Evolutionary conservation across 352 stramenopile genomes (phyloP).

Genomic region (Salisapilia sapeloensis): DNA sequence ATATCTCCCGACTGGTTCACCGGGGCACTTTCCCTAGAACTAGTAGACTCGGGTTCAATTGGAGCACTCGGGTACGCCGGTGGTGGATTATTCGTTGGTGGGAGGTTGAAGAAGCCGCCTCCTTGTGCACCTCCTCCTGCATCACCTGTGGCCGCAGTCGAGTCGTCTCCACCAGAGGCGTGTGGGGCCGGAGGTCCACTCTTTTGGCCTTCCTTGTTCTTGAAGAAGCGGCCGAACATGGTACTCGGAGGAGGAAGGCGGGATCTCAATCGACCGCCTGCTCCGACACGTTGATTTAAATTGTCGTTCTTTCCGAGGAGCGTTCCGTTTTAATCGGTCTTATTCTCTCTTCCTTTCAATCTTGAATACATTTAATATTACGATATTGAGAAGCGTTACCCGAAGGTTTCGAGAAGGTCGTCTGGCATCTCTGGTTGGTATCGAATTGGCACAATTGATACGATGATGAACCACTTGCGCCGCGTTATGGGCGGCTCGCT

Average conservation of each 20-base stretch:
- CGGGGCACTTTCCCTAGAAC: conserved; percentile 2
- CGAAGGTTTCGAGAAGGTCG: too few species aligned
- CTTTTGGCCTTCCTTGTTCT: conserved; percentile 62
- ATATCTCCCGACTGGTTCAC: conserved; percentile 14
- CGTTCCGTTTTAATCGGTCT: too few species aligned
- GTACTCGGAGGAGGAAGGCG: too few species aligned
- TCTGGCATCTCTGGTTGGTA: too few species aligned
- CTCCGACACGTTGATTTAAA: too few species aligned
- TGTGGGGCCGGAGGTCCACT: conserved; percentile 34
- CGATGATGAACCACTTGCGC: conserved; percentile 45
- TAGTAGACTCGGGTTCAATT: conserved; percentile 2
- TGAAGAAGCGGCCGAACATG: conserved; percentile 74
- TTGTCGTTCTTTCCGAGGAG: too few species aligned
- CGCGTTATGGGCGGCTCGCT: conserved; percentile 46
- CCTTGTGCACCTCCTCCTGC: conserved; percentile 9
- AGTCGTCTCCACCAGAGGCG: conserved; percentile 7
- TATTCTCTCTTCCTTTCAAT: too few species aligned
- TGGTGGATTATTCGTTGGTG: conserved; percentile 36
- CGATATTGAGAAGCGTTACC: too few species aligned
- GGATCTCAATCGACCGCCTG: too few species aligned
- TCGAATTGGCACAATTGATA: too few species aligned
- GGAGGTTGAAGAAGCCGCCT: conserved; percentile 76
- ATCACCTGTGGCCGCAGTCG: not conserved
- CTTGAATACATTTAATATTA: too few species aligned
- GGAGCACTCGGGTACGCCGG: conserved; percentile 7